Evolutionary conservation across 495 filamentous ascomycete species (phyloP), one percentile per base, ranked within the genome.

Genomic region (Hyaloscypha hepaticicola): DNA sequence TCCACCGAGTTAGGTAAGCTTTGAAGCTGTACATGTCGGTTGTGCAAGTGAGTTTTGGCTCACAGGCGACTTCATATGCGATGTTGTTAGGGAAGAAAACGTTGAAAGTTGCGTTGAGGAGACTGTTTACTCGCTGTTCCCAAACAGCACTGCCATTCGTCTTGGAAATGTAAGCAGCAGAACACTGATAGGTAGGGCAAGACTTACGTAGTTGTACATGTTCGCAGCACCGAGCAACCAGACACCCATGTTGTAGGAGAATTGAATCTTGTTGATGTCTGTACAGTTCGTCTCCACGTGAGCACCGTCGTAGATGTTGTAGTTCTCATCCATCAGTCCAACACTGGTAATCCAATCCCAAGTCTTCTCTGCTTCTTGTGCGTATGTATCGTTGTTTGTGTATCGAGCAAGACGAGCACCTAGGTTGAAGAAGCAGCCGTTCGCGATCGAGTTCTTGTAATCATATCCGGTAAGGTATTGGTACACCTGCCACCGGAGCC

Each of bases 371-470:
- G 90, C 91, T 87, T 87, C 90, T 11, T 90, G 79, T 3, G 86
- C 82, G 70, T 97, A 97, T 0, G 89, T 93, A 52, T 83, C 65
- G 70, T 97, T 95, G 6, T 80, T 78, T 3, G 90, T 94, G 69
- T 93, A 95, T 56, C 82, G 82, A 0, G 89, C 90, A 58, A 97
- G 79, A 9, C 93, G 83, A 2, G 92, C 86, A 9, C 88, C 90
- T 19, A 96, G 77, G 65, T 95, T 89, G 77, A 97, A 96, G 77
- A 94, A 93, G 64, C 88, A 87, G 24, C 90, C 92, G 66, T 92
- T 95, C 3, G 89, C 89, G 65, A 95, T 90, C 24, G 90, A 87
- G 74, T 96, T 97, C 79, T 96, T 96, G 80, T 96, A 96, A 70
- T 87, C 84, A 67, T 90, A 97, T 16, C 93, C 93, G 50, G 79